phyloP scores from a whole-genome alignment of 1,284 basidiomycete genomes.

The Gomphus bonarii region DNA sequence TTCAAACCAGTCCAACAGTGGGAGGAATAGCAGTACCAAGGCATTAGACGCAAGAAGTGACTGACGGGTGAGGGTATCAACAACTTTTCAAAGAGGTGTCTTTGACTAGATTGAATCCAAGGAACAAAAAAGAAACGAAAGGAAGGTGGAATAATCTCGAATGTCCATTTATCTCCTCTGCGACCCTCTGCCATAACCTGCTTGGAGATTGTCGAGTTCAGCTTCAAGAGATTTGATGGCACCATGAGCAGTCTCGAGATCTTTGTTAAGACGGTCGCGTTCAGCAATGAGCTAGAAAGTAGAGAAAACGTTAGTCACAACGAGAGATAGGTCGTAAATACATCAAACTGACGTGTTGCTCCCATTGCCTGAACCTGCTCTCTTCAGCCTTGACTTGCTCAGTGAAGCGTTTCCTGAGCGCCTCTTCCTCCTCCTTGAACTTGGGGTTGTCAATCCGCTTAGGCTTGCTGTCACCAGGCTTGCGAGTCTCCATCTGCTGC shows the following conservation, averaged over 20 bases:
- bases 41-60: background rate
- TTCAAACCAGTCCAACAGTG: background rate
- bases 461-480: conserved; percentile 97
- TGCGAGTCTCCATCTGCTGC: conserved; percentile 99
- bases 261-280: conserved; percentile 95
- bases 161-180: conserved; percentile 45
- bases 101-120: conserved; percentile 1
- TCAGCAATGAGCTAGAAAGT: conserved; percentile 78
- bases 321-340: background rate
- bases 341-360: conserved; percentile 74
- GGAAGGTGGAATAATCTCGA: background rate
- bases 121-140: conserved; percentile 3
- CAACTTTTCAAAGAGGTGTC: background rate
- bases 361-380: conserved; percentile 97
- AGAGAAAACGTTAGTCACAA: background rate
- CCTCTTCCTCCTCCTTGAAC: conserved; percentile 99
- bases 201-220: conserved; percentile 82
- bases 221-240: conserved; percentile 86
- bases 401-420: conserved; percentile 93
- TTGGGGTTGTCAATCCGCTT: conserved; percentile 99
- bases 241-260: conserved; percentile 85
- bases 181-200: conserved; percentile 72
- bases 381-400: conserved; percentile 99
- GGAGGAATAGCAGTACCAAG: background rate
- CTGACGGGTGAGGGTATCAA: conserved; percentile 1